Percentiles rank a stretch among this genome's conserved stretches.
These are phyloP conservation scores for Tetragonia tetragonoides DNA, from an alignment of 148 eudicot species.

Conservation along the genomic window DNA sequence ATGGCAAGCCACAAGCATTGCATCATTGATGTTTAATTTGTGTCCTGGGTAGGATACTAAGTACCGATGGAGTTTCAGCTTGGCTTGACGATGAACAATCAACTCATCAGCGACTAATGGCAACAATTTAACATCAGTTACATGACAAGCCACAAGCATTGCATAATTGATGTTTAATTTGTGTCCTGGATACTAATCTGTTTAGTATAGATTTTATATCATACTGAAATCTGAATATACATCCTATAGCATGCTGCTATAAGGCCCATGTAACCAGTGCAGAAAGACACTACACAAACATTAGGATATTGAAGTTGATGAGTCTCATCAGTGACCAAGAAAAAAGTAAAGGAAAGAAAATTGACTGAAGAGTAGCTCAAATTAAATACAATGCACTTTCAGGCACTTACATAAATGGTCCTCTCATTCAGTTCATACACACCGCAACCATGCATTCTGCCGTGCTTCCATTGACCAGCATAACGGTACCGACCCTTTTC, in stretches of 20 bases:
- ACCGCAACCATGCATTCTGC: slow-evolving; percentile 95
- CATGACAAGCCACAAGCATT: too few relatives aligned
- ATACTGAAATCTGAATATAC: background rate
- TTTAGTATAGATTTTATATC: too few relatives aligned
- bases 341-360: background rate
- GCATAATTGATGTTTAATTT: too few relatives aligned
- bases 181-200: too few relatives aligned
- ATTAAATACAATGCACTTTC: background rate
- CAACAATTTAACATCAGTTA: background rate
- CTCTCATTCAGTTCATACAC: slow-evolving; percentile 80
- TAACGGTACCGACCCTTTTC: slow-evolving; percentile 93
- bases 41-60: background rate
- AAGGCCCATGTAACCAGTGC: background rate
- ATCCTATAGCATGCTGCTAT: background rate
- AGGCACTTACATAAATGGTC: slow-evolving; percentile 57
- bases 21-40: too few relatives aligned
- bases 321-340: background rate
- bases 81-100: background rate
- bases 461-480: slow-evolving; percentile 96
- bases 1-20: too few relatives aligned
- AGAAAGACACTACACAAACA: background rate
- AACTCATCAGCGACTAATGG: background rate
- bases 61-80: background rate
- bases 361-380: background rate
- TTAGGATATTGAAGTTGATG: background rate